These are phyloP conservation scores for Yarrowia bubula DNA, from an alignment of 805 yeast genomes.

Conservation along the genomic window DNA sequence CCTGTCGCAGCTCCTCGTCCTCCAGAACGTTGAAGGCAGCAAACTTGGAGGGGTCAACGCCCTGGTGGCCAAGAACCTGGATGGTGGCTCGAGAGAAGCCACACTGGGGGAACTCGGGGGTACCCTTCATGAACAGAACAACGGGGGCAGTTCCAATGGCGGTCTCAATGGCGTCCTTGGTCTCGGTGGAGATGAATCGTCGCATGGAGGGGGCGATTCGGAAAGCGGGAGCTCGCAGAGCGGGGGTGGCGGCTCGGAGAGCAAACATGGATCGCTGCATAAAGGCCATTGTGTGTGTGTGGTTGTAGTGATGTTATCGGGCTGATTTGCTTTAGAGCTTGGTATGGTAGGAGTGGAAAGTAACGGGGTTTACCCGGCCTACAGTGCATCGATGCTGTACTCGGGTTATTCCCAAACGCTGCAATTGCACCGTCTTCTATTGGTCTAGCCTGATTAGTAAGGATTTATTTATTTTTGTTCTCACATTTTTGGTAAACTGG, in stretches of 20 bases:
- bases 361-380: conserved; percentile 10
- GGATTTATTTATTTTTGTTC: no score
- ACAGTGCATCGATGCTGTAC: conserved; percentile 16
- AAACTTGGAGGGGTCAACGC: conserved; percentile 93
- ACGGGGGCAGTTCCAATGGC: conserved; percentile 91
- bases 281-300: conserved; percentile 17
- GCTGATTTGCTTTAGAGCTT: conserved; percentile 9
- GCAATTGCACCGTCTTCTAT: not conserved
- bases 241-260: conserved; percentile 23
- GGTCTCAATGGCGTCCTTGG: conserved; percentile 75
- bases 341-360: not conserved
- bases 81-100: conserved; percentile 96
- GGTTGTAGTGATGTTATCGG: not conserved
- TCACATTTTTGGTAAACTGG: no score
- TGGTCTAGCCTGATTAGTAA: not conserved
- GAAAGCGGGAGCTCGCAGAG: conserved; percentile 17
- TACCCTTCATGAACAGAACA: conserved; percentile 96
- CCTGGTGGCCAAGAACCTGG: conserved; percentile 89
- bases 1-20: conserved; percentile 89
- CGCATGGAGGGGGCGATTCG: conserved; percentile 24
- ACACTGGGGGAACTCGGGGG: conserved; percentile 96
- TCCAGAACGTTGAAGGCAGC: conserved; percentile 97
- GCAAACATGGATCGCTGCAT: conserved; percentile 26
- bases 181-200: conserved; percentile 70
- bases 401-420: not conserved